Conservation (phyloP, 192 early-diverging fungal genomes). For the Backusella psychrophila region DNA sequence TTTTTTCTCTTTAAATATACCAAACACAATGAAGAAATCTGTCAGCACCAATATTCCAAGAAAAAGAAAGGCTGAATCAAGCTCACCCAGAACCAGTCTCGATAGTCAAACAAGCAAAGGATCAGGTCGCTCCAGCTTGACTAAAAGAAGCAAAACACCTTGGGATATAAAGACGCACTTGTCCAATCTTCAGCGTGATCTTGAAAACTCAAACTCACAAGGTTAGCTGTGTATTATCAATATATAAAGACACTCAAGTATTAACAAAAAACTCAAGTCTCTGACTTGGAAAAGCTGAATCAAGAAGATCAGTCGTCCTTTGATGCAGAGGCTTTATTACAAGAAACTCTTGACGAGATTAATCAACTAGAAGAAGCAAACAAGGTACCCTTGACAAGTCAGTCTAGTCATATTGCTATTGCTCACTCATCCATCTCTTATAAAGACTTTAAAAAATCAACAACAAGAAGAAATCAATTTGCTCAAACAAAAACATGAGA, state of each 20-base stretch:
- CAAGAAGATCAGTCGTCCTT: not conserved
- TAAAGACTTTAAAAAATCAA: not conserved
- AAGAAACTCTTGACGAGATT: conserved; percentile 1
- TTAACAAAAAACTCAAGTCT: not conserved
- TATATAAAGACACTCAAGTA: not conserved
- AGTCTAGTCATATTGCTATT: not conserved
- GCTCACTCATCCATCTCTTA: not conserved
- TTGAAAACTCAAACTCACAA: not conserved
- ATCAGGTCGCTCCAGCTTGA: not conserved
- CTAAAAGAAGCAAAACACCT: not conserved
- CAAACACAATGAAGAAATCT: not conserved
- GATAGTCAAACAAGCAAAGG: not conserved
- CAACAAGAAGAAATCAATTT: not conserved
- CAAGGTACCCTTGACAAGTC: not conserved
- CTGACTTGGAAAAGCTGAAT: not conserved
- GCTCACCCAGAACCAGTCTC: not conserved
- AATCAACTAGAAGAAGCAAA: not conserved
- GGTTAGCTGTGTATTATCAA: not conserved
- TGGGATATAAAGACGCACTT: not conserved
- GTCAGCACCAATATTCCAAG: not conserved
- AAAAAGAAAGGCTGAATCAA: not conserved
- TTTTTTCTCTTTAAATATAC: not conserved
- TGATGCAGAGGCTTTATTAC: not conserved
- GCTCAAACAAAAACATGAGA: not conserved
- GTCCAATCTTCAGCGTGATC: not conserved